These are phyloP conservation scores for Albifimbria verrucaria DNA, from an alignment of 2,329 filamentous ascomycete genomes.

Conservation along the genomic window DNA sequence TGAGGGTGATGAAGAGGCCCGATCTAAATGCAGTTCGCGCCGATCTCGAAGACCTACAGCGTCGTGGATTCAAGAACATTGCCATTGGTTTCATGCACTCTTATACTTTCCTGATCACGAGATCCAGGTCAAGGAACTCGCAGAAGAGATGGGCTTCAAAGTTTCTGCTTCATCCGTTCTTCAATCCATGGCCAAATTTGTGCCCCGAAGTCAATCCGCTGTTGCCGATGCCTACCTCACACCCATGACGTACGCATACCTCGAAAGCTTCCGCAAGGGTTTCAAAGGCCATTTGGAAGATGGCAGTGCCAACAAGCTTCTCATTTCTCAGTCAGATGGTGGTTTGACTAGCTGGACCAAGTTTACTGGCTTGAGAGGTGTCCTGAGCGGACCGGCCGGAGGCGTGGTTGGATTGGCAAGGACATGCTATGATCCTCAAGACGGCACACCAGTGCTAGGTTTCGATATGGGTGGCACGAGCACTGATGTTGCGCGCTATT, in stretches of 20 bases:
- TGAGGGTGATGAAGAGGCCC: conserved; percentile 62
- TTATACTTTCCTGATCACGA: conserved; percentile 59
- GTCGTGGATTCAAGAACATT: conserved; percentile 50
- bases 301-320: conserved; percentile 24
- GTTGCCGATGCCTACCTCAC: conserved; percentile 42
- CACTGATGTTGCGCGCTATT: conserved; percentile 69
- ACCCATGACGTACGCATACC: conserved; percentile 33
- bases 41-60: conserved; percentile 58
- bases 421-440: conserved; percentile 20
- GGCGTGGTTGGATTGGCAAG: conserved; percentile 22
- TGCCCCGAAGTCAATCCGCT: conserved; percentile 40
- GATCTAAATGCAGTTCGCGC: conserved; percentile 49
- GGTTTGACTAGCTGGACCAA: conserved; percentile 22
- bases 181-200: conserved; percentile 40
- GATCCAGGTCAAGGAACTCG: conserved; percentile 29
- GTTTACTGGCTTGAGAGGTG: conserved; percentile 21
- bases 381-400: conserved; percentile 23
- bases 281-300: conserved; percentile 21
- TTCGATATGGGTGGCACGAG: conserved; percentile 55
- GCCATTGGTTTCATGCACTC: conserved; percentile 70
- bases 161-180: conserved; percentile 34
- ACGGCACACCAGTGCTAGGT: conserved; percentile 20
- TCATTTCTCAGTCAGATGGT: conserved; percentile 23
- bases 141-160: conserved; percentile 38
- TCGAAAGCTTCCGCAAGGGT: conserved; percentile 26